Evolutionary conservation across 768 basidiomycete species (phyloP).

Genomic region (Mrakia gelida): DNA sequence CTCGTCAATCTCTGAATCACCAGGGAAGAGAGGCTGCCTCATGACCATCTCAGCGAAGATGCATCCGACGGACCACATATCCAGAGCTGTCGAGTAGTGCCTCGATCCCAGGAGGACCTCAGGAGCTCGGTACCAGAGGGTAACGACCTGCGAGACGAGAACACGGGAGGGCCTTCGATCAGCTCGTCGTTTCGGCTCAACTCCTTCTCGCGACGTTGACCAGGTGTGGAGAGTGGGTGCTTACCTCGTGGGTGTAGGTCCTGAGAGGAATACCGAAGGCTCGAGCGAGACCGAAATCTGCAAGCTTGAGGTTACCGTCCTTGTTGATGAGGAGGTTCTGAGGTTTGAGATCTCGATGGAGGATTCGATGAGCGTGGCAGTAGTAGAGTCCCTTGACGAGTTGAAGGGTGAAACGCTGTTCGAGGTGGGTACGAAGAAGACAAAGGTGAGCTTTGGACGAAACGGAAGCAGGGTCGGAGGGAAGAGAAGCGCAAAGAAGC

Average conservation of each 20-base stretch:
- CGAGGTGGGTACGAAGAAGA: too few species aligned
- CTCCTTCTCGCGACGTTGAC: not conserved
- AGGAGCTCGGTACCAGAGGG: conserved; percentile 97
- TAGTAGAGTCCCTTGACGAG: conserved; percentile 85
- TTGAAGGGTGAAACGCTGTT: conserved; percentile 92
- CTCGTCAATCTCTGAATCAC: conserved; percentile 99
- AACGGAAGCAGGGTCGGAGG: not conserved
- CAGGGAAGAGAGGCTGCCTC: conserved; percentile 87
- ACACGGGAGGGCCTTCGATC: not conserved
- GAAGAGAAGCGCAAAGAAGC: not conserved
- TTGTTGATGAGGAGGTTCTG: conserved; percentile 93
- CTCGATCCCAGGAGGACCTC: conserved; percentile 93
- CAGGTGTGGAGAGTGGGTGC: conserved; percentile 30
- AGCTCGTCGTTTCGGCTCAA: not conserved
- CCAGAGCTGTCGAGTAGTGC: conserved; percentile 95
- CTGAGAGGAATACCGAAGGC: conserved; percentile 98
- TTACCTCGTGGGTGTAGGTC: conserved; percentile 97
- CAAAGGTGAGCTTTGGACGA: not conserved
- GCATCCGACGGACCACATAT: conserved; percentile 99
- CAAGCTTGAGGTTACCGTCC: conserved; percentile 84
- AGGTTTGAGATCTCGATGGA: conserved; percentile 95
- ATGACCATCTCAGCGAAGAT: conserved; percentile 99
- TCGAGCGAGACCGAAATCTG: conserved; percentile 91
- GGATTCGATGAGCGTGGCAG: conserved; percentile 89
- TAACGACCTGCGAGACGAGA: conserved; percentile 69